Evolutionary conservation across 345 rosid genomes (phyloP).

Genomic region (Populus euphratica): DNA sequence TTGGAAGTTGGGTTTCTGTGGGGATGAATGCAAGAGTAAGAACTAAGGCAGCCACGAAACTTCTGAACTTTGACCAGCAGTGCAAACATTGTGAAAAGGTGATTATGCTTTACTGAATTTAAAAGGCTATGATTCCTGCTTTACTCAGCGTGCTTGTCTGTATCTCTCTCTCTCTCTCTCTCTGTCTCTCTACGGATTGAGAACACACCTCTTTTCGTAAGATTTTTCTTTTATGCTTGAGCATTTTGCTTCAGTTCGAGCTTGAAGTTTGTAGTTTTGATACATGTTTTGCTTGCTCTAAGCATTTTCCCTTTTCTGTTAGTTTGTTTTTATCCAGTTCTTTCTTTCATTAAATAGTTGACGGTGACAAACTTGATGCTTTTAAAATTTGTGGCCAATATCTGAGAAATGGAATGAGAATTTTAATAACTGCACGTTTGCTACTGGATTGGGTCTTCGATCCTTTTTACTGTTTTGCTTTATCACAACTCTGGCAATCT

Average conservation of each 20-base stretch:
- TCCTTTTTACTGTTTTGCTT: neutral
- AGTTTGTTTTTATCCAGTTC: neutral
- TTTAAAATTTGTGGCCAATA: too few relatives aligned
- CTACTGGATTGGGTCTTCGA: neutral
- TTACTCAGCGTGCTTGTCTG: conserved; percentile 2
- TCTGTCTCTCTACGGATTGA: neutral
- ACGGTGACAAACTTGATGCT: neutral
- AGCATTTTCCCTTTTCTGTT: neutral
- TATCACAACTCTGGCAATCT: neutral
- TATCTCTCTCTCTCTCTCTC: neutral
- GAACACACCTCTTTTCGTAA: neutral
- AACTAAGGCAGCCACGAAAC: conserved; percentile 58
- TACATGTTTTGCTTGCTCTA: neutral
- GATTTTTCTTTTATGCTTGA: neutral
- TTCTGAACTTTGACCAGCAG: conserved; percentile 71
- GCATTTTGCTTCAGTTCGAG: neutral
- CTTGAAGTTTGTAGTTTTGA: neutral
- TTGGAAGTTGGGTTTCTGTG: conserved; percentile 67
- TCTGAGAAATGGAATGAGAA: too few relatives aligned
- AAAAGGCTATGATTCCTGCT: neutral
- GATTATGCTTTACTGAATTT: neutral
- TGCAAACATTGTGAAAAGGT: conserved; percentile 98
- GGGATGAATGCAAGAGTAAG: conserved; percentile 76
- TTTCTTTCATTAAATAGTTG: neutral
- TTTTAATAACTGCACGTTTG: neutral